These are phyloP conservation scores for Erythrophleum fordii DNA, from an alignment of 306 rosid species.

Conservation along the genomic window DNA sequence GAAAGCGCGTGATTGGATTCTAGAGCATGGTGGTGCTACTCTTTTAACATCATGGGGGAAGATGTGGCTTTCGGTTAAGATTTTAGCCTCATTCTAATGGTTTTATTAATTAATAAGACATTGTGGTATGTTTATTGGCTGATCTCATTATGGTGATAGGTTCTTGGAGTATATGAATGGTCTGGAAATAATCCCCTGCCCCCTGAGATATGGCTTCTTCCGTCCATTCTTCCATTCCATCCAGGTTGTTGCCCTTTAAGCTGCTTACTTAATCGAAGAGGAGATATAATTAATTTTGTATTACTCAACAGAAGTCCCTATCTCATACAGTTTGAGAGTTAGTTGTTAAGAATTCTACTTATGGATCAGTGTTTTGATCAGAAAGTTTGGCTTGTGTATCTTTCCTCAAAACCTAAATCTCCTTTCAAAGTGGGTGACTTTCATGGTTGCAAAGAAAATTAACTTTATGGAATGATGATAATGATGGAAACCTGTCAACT, in stretches of 20 bases:
- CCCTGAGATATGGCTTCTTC: conserved; percentile 94
- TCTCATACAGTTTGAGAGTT: conserved; percentile 19
- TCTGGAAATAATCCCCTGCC: conserved; percentile 95
- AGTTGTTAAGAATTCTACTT: background rate
- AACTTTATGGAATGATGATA: conserved; percentile 7
- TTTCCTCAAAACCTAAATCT: background rate
- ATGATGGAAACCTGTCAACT: conserved; percentile 24
- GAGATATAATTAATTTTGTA: too few species aligned
- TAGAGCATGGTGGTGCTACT: conserved; percentile 83
- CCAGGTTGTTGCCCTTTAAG: conserved; percentile 64
- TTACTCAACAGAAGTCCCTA: conserved; percentile 5
- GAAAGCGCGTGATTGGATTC: conserved; percentile 75
- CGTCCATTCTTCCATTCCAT: conserved; percentile 77
- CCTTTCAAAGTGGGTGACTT: background rate
- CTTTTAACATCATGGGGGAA: conserved; percentile 87
- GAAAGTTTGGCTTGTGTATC: conserved; percentile 1
- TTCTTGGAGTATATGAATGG: conserved; percentile 90
- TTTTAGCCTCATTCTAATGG: conserved; percentile 34
- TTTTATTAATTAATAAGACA: conserved; percentile 13
- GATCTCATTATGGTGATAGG: conserved; percentile 49
- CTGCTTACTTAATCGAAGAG: conserved; percentile 20
- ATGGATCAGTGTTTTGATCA: conserved; percentile 22
- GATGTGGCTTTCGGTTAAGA: conserved; percentile 94
- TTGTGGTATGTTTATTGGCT: conserved; percentile 17
- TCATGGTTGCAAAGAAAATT: background rate